Evolutionary conservation across 2,329 filamentous ascomycete species (phyloP), one percentile per base, ranked within the genome.

Genomic region (Coniochaeta pulveracea): DNA sequence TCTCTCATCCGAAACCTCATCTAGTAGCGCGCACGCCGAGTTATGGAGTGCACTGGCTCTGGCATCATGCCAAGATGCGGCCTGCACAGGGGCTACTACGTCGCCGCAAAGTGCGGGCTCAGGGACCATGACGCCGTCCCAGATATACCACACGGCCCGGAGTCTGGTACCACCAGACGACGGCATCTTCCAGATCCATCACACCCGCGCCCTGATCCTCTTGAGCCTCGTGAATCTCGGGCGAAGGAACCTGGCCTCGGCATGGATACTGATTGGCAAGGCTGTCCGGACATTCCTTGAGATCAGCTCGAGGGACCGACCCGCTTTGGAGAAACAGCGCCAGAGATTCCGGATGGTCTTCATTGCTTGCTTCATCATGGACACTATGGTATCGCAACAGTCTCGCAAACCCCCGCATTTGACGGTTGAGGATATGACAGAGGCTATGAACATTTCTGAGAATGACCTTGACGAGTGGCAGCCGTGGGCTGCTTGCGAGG

Each of bases 381-480:
- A 83, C 34, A 72, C 67, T 10, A 50, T 77, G 15, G 49, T 76
- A 10, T 66, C 69, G 7, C 49, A 69, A 12, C 58, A 66, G 7
- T 55, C 75, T 4, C 55, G 61, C n/a, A 60, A 60, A 21, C 53
- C 59, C 8, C 60, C 69, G 3, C 66, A 70, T 46, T 58, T 78
- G 6, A 56, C 55, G 35, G 47, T 54, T 8, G 57, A 60, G 10
- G 65, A 72, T 33, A 49, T 72, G 17, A 51, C 59, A n/a, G 50
- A 54, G 23, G 48, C 51, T 33, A 37, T 64, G 19, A 51, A 56
- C 3, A 56, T 80, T 3, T 63, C 72, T 17, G 76, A 82, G 49
- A 75, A 81, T 43, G 76, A 76, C 2, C 56, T 79, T 14, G 80
- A 85, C 46, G 79, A 85, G 55, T 85, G 80, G 80, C 74, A 80